phyloP scores from a whole-genome alignment of 192 early-diverging fungal genomes.

The Mortierella alpina region DNA sequence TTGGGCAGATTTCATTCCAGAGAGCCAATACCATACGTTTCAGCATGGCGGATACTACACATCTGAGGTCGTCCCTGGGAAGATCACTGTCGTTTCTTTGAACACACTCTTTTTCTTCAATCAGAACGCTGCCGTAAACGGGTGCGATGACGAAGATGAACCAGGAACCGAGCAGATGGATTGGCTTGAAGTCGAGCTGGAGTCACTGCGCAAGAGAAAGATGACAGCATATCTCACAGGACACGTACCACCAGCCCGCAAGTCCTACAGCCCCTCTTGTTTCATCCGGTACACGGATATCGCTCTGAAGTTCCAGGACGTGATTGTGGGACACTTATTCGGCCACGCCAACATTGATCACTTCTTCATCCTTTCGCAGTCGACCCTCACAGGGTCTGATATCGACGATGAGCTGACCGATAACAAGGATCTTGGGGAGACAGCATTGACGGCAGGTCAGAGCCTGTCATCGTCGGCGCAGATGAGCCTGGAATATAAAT shows the following conservation, averaged over 20 bases:
- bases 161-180: conserved; percentile 73
- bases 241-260: conserved; percentile 70
- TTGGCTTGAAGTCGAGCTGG: conserved; percentile 74
- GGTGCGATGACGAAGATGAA: conserved; percentile 64
- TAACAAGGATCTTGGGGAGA: background rate
- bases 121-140: conserved; percentile 74
- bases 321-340: conserved; percentile 75
- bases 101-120: conserved; percentile 82
- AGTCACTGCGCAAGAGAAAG: conserved; percentile 51
- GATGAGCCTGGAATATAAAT: background rate
- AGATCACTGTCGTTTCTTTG: conserved; percentile 68
- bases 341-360: conserved; percentile 83
- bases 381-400: conserved; percentile 5
- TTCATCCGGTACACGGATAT: conserved; percentile 55
- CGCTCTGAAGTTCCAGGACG: conserved; percentile 57
- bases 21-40: conserved; percentile 69
- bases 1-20: conserved; percentile 71
- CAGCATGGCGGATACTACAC: conserved; percentile 76
- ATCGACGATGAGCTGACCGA: background rate
- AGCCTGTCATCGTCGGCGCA: background rate
- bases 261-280: conserved; percentile 57
- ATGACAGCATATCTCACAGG: conserved; percentile 72
- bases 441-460: background rate
- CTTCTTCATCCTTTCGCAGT: conserved; percentile 67
- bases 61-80: conserved; percentile 63